phyloP scores from a whole-genome alignment of 78 protist genomes.

The Polysphondylium violaceum region DNA sequence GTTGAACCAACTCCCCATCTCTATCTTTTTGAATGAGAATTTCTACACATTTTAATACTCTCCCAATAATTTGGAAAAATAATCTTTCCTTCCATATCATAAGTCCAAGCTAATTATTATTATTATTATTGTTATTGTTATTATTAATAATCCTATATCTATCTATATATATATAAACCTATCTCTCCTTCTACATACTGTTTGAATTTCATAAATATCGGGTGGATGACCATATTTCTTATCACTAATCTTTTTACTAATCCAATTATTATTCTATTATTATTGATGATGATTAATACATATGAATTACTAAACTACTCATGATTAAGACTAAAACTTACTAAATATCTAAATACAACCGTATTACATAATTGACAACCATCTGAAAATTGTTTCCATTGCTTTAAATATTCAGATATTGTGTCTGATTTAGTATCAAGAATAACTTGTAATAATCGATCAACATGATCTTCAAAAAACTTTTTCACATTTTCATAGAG shows the following conservation, averaged over 20 bases:
- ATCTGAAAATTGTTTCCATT: constrained; percentile 59
- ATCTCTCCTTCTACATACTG: constrained; percentile 12
- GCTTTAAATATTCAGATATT: constrained; percentile 64
- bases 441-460: constrained; percentile 13
- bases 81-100: constrained; percentile 72
- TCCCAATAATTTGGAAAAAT: constrained; percentile 34
- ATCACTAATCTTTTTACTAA: constrained; percentile 53
- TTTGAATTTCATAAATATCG: constrained; percentile 68
- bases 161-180: no score
- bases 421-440: constrained; percentile 48
- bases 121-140: no score
- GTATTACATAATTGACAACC: constrained; percentile 44
- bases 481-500: constrained; percentile 70
- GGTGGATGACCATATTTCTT: constrained; percentile 65
- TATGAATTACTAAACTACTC: not conserved
- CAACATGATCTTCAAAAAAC: constrained; percentile 77
- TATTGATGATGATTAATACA: not conserved
- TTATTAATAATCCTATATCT: not conserved
- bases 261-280: constrained; percentile 63
- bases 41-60: constrained; percentile 57
- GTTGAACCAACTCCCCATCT: constrained; percentile 55
- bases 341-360: constrained; percentile 77
- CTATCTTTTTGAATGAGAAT: constrained; percentile 60
- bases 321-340: not conserved
- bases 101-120: constrained; percentile 59